Conservation (phyloP, 495 filamentous ascomycete species). For the Podospora pseudopauciseta region DNA sequence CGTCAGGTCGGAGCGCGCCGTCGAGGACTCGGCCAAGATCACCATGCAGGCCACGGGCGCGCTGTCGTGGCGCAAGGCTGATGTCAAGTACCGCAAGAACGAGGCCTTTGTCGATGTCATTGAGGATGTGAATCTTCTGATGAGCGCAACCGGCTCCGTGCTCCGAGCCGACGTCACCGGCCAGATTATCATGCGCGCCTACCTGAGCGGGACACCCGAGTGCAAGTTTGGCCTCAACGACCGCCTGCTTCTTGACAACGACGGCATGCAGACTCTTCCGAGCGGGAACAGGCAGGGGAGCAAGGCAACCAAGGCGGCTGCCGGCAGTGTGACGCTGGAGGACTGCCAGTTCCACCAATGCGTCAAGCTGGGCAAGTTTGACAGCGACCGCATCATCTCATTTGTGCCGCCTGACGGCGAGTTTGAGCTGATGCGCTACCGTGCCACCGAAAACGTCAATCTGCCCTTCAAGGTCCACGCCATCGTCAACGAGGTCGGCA, state of each 20-base stretch:
- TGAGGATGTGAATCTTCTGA: slow-evolving; percentile 97
- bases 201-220: slow-evolving; percentile 92
- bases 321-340: slow-evolving; percentile 92
- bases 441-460: slow-evolving; percentile 99
- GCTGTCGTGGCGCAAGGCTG: slow-evolving; percentile 90
- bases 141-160: slow-evolving; percentile 93
- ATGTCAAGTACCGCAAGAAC: slow-evolving; percentile 99
- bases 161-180: slow-evolving; percentile 96
- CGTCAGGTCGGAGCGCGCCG: slow-evolving; percentile 89
- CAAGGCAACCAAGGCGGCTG: slow-evolving; percentile 91
- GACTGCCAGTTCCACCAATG: slow-evolving; percentile 99
- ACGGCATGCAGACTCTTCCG: slow-evolving; percentile 59
- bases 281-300: slow-evolving; percentile 67
- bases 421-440: slow-evolving; percentile 99
- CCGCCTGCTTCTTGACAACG: slow-evolving; percentile 82
- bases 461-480: slow-evolving; percentile 98
- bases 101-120: slow-evolving; percentile 99
- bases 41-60: slow-evolving; percentile 99
- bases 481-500: slow-evolving; percentile 95
- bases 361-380: slow-evolving; percentile 95
- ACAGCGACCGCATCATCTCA: slow-evolving; percentile 94
- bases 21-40: slow-evolving; percentile 92
- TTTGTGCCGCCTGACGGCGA: slow-evolving; percentile 98
- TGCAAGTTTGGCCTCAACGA: slow-evolving; percentile 99
- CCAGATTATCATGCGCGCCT: slow-evolving; percentile 98